Evolutionary conservation across 1,284 basidiomycete genomes (phyloP).

Genomic region (Xerocomus minutiporus): DNA sequence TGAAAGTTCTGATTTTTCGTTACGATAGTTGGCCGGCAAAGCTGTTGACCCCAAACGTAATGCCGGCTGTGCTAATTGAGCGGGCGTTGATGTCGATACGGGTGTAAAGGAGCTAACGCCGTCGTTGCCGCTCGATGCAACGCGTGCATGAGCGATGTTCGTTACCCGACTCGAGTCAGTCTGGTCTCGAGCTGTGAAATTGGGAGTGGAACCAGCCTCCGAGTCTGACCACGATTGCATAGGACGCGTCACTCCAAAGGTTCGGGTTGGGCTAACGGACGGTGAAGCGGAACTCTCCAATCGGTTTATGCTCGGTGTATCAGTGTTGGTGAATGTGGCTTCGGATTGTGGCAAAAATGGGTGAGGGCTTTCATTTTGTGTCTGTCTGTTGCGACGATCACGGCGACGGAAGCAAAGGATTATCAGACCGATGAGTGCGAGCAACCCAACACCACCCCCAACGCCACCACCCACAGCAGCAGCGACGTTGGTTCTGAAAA

Average conservation of each 20-base stretch:
- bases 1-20: not conserved
- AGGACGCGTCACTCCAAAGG: no score
- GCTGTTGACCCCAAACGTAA: not conserved
- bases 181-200: not conserved
- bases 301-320: not conserved
- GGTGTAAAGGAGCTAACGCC: not conserved
- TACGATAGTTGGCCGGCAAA: not conserved
- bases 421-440: constrained; percentile 3
- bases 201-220: not conserved
- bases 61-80: not conserved
- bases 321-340: not conserved
- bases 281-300: constrained; percentile 1
- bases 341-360: not conserved
- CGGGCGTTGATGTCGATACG: no score
- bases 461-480: not conserved
- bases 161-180: not conserved
- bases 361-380: not conserved
- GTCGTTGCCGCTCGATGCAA: not conserved
- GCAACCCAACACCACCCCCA: constrained; percentile 5
- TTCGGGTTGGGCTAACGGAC: not conserved
- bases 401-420: not conserved
- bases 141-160: not conserved
- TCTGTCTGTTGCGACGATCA: not conserved
- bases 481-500: not conserved
- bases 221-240: no score